Percentiles rank a stretch among this genome's conserved stretches.
These are phyloP conservation scores for Orbilia blumenaviensis DNA, from an alignment of 2,329 filamentous ascomycete genomes.

Conservation along the genomic window DNA sequence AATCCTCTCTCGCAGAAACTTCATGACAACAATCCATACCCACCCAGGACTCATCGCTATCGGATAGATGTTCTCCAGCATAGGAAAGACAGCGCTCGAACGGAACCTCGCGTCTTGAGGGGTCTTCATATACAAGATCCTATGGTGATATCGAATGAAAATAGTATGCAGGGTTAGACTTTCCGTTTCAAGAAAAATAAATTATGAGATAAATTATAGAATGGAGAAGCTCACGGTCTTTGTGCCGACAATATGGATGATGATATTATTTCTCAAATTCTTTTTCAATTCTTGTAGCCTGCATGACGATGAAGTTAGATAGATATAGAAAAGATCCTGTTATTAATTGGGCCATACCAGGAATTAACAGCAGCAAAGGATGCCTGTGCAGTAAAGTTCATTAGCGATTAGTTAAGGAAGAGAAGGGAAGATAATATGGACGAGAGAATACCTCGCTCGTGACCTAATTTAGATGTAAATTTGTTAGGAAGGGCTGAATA, in stretches of 20 bases:
- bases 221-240: conserved; percentile 68
- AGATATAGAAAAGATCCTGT: not conserved
- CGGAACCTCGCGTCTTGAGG: conserved; percentile 79
- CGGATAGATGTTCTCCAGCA: conserved; percentile 67
- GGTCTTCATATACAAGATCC: conserved; percentile 87
- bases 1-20: conserved; percentile 73
- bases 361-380: conserved; percentile 58
- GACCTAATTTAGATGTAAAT: conserved; percentile 11
- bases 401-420: conserved; percentile 7
- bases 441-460: conserved; percentile 37
- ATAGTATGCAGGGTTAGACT: not conserved
- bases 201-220: not conserved
- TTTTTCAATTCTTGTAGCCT: conserved; percentile 58
- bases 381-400: conserved; percentile 28
- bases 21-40: conserved; percentile 98
- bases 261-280: conserved; percentile 58
- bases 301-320: conserved; percentile 30
- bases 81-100: conserved; percentile 97
- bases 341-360: conserved; percentile 55
- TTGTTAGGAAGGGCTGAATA: not conserved
- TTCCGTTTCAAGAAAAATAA: not conserved
- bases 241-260: conserved; percentile 71
- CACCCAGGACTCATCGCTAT: conserved; percentile 65
- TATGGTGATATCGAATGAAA: not conserved
- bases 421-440: no score